phyloP scores from a whole-genome alignment of 2,329 filamentous ascomycete genomes.

The Penicillium thymicola region DNA sequence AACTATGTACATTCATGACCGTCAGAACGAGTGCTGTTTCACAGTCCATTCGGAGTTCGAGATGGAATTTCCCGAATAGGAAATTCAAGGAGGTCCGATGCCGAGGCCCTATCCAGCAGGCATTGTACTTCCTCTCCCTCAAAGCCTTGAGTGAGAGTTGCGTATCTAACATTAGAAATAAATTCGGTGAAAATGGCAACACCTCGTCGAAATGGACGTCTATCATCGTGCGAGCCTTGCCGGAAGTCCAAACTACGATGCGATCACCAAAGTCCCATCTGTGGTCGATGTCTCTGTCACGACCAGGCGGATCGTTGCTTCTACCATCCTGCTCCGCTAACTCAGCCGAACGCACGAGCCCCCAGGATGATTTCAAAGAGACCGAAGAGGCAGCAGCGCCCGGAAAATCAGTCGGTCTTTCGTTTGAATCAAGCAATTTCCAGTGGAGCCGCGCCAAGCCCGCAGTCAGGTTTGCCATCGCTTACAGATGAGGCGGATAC shows the following conservation, averaged over 20 bases:
- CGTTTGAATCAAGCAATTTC: neutral
- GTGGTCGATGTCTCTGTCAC: constrained; percentile 13
- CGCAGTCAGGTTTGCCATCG: neutral
- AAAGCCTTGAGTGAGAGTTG: neutral
- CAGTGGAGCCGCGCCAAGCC: neutral
- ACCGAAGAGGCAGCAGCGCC: neutral
- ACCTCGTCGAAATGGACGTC: neutral
- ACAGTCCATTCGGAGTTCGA: neutral
- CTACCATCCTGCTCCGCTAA: constrained; percentile 12
- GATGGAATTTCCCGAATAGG: neutral
- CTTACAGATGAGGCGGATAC: neutral
- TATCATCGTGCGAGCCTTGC: constrained; percentile 25
- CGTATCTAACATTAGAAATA: too few species aligned
- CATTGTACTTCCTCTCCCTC: too few species aligned
- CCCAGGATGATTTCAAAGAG: neutral
- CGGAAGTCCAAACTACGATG: constrained; percentile 26
- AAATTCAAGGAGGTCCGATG: neutral
- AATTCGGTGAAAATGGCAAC: neutral
- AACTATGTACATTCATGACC: neutral
- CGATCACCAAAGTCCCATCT: constrained; percentile 20
- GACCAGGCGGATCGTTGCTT: constrained; percentile 10
- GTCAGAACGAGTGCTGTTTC: neutral
- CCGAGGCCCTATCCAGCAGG: neutral
- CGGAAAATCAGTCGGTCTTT: neutral
- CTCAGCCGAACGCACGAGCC: neutral